These are phyloP conservation scores for Erythrobasidium yunnanense DNA, from an alignment of 768 basidiomycete species.

Conservation along the genomic window DNA sequence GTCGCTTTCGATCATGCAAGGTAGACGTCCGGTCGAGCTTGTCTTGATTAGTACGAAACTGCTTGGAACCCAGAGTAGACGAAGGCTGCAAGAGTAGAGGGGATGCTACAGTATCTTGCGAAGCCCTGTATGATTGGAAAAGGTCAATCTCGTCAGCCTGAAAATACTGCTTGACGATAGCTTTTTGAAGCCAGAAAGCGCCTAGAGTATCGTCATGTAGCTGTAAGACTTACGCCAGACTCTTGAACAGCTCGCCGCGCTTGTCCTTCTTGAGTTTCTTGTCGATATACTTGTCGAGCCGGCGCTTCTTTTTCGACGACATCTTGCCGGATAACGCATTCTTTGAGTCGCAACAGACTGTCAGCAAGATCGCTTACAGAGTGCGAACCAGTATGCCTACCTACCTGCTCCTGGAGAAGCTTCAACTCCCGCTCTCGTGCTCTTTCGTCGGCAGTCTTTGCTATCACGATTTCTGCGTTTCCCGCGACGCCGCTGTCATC, in stretches of 20 bases:
- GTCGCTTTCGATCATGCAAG: constrained; percentile 27
- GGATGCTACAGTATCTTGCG: constrained; percentile 57
- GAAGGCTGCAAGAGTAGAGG: constrained; percentile 62
- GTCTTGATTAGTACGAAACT: constrained; percentile 45
- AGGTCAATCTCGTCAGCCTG: too few relatives aligned
- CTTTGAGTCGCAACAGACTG: too few relatives aligned
- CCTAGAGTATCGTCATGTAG: too few relatives aligned
- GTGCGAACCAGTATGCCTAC: neutral
- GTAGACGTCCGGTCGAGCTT: constrained; percentile 30
- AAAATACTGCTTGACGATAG: too few relatives aligned
- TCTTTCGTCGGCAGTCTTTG: constrained; percentile 18
- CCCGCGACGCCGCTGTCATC: constrained; percentile 11
- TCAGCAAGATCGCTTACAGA: too few relatives aligned
- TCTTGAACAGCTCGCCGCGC: constrained; percentile 61
- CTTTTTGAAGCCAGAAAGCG: too few relatives aligned
- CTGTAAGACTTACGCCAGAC: constrained; percentile 65
- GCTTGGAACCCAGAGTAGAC: constrained; percentile 70
- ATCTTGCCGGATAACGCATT: constrained; percentile 44
- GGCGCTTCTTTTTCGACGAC: constrained; percentile 72
- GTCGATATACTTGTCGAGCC: constrained; percentile 85
- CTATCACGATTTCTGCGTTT: constrained; percentile 23
- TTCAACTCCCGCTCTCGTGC: neutral
- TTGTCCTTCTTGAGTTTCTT: constrained; percentile 90
- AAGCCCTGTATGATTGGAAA: constrained; percentile 50
- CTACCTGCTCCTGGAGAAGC: constrained; percentile 2